Percentiles rank a stretch among this genome's conserved stretches.
Conservation (phyloP, 2,329 filamentous ascomycete genomes). For the Botrytis hyacinthi region DNA sequence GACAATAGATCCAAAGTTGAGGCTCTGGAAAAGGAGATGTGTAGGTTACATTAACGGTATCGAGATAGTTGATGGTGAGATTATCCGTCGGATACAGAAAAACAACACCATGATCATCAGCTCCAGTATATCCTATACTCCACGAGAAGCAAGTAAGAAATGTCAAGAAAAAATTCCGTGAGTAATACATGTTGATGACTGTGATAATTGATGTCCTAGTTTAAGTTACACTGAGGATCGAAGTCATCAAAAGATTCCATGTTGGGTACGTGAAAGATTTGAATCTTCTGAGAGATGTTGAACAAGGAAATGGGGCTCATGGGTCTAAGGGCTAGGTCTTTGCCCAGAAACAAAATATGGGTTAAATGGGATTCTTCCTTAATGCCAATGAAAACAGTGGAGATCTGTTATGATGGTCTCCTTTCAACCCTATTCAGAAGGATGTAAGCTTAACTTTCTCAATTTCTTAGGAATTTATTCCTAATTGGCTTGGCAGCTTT, state of each 20-base stretch:
- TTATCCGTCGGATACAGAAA: conserved; percentile 27
- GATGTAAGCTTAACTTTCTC: not conserved
- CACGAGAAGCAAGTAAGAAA: conserved; percentile 2
- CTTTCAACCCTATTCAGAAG: not conserved
- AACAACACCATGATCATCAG: conserved; percentile 24
- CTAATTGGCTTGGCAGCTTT: not conserved
- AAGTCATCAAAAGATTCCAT: conserved; percentile 8
- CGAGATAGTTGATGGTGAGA: conserved; percentile 27
- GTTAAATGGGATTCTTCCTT: conserved; percentile 7
- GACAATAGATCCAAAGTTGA: conserved; percentile 27
- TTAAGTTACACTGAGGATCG: not conserved
- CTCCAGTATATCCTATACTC: conserved; percentile 16
- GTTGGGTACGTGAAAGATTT: conserved; percentile 11
- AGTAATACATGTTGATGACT: conserved; percentile 1
- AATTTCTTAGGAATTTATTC: not conserved
- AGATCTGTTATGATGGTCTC: conserved; percentile 2
- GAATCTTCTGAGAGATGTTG: not conserved
- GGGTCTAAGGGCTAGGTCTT: not conserved
- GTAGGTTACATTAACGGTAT: conserved; percentile 30
- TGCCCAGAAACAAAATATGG: not conserved
- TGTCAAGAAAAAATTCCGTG: not conserved
- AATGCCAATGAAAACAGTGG: not conserved
- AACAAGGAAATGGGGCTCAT: not conserved
- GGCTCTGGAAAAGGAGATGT: conserved; percentile 26
- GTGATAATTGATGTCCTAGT: not conserved